Evolutionary conservation across 1,284 basidiomycete genomes (phyloP).

Genomic region (Cryptococcus maquisensis): DNA sequence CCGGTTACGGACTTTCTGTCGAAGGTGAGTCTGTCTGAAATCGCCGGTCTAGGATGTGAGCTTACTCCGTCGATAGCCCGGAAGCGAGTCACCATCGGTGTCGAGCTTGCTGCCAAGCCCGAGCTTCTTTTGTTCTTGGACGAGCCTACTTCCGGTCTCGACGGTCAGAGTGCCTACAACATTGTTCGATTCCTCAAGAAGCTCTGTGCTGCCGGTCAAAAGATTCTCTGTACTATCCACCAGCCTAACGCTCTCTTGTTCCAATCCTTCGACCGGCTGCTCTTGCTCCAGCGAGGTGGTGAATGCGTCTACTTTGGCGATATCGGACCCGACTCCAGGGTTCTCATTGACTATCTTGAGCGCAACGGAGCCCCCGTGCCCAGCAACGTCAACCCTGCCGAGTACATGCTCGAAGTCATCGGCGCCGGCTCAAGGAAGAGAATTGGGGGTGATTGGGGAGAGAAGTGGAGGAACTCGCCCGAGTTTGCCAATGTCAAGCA

Average conservation of each 20-base stretch:
- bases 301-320: slow-evolving; percentile 53
- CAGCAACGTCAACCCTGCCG: slow-evolving; percentile 54
- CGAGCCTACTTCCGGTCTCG: slow-evolving; percentile 57
- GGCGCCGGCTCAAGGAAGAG: slow-evolving; percentile 65
- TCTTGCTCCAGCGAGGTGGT: slow-evolving; percentile 49
- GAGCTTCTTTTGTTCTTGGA: slow-evolving; percentile 57
- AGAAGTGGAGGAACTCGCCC: slow-evolving; percentile 61
- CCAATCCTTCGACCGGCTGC: slow-evolving; percentile 55
- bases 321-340: slow-evolving; percentile 54
- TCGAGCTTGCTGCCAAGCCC: slow-evolving; percentile 59
- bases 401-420: slow-evolving; percentile 58
- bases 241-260: slow-evolving; percentile 55
- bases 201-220: slow-evolving; percentile 67
- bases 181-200: slow-evolving; percentile 50
- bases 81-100: slow-evolving; percentile 59
- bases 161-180: slow-evolving; percentile 58
- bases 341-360: slow-evolving; percentile 56
- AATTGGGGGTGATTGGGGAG: slow-evolving; percentile 69
- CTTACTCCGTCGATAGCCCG: slow-evolving; percentile 46
- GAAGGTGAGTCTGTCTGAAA: slow-evolving; percentile 15
- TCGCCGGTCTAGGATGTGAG: not conserved
- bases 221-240: slow-evolving; percentile 49
- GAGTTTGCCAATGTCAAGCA: slow-evolving; percentile 48
- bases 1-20: slow-evolving; percentile 54
- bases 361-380: slow-evolving; percentile 54